Evolutionary conservation across 2,329 filamentous ascomycete species (phyloP).

Genomic region (Emericellopsis atlantica): DNA sequence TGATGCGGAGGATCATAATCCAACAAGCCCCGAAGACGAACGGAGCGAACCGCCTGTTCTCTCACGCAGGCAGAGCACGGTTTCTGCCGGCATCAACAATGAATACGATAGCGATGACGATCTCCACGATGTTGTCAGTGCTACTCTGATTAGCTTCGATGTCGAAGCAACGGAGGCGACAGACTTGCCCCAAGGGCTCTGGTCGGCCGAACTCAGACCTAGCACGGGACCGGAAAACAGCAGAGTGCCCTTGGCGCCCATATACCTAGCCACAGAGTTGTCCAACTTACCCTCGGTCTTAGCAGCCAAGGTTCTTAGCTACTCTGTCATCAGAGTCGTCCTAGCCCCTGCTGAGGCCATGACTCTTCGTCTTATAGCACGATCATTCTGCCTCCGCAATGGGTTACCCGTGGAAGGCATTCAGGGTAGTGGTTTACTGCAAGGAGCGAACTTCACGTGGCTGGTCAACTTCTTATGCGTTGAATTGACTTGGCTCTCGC

Average conservation of each 20-base stretch:
- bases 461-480: conserved; percentile 31
- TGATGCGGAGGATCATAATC: not conserved
- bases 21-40: too few species aligned
- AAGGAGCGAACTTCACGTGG: conserved; percentile 23
- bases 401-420: conserved; percentile 26
- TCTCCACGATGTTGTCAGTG: conserved; percentile 39
- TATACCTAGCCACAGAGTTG: conserved; percentile 35
- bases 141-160: conserved; percentile 48
- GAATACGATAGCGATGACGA: conserved; percentile 45
- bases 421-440: conserved; percentile 19
- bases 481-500: conserved; percentile 29
- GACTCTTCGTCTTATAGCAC: conserved; percentile 30
- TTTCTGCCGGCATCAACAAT: conserved; percentile 11
- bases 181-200: conserved; percentile 36
- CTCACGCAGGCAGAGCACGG: not conserved
- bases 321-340: conserved; percentile 26
- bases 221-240: conserved; percentile 23
- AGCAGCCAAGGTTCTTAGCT: conserved; percentile 33
- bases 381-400: conserved; percentile 23
- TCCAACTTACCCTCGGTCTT: conserved; percentile 35
- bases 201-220: conserved; percentile 46
- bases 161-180: conserved; percentile 43
- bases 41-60: not conserved
- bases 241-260: conserved; percentile 10
- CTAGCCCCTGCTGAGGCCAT: conserved; percentile 33